phyloP scores from a whole-genome alignment of 441 rosid genomes.

The Adansonia gregorii region DNA sequence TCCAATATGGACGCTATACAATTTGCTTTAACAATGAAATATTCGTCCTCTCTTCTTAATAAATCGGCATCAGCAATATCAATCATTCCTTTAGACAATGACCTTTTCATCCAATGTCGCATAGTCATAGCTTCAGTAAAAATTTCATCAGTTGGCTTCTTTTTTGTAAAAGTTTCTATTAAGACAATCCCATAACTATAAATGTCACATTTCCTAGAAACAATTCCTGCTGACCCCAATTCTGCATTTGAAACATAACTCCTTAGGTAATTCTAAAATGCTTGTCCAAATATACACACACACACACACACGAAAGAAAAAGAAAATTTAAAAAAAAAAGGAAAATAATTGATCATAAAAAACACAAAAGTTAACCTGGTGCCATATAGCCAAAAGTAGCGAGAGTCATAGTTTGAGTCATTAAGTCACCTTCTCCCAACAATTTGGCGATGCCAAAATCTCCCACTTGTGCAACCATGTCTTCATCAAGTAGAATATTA shows the following conservation, averaged over 20 bases:
- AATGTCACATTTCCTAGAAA: not conserved
- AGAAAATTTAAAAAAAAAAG: not conserved
- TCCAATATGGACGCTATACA: not conserved
- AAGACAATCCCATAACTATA: not conserved
- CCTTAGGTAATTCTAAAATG: not conserved
- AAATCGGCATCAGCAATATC: not conserved
- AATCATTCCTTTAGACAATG: not conserved
- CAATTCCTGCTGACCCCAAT: conserved; percentile 2
- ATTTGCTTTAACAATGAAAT: not conserved
- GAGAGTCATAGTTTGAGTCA: not conserved
- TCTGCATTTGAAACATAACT: not conserved
- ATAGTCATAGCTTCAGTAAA: not conserved
- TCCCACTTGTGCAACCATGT: not conserved
- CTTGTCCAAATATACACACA: not conserved
- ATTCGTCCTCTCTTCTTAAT: not conserved
- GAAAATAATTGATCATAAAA: not conserved
- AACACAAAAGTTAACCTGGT: not conserved
- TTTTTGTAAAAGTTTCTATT: not conserved
- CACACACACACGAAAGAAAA: not conserved
- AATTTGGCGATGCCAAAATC: conserved; percentile 4
- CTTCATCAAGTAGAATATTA: conserved; percentile 1
- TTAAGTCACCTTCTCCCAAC: not conserved
- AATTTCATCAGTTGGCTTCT: not conserved
- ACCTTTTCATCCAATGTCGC: not conserved
- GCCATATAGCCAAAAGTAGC: not conserved